Base-by-base conservation (phyloP, 73 alveolate species). In the Durusdinium trenchii region DNA sequence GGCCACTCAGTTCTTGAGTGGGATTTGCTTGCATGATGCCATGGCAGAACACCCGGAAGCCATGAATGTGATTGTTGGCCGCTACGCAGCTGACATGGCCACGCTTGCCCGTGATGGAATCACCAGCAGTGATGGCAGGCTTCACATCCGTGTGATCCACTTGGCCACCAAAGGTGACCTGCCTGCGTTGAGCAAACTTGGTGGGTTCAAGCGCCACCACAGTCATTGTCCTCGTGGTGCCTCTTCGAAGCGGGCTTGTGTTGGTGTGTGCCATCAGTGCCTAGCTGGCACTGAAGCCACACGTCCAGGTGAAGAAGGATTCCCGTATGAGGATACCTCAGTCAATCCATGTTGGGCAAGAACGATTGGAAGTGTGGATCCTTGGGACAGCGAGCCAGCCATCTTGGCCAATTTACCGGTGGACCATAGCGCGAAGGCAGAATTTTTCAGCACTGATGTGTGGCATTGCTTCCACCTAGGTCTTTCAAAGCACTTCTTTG, bases 391-490 rank as follows among this genome's bases (percentile, higher is more conserved):
- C 28, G 85, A 73, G 40, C 85, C 85, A 0, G 51, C 40, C 30
- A n/a, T 73, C 32, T 35, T 73, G 16, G 16, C 48, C 16, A 35
- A 32, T 9, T 36, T 73, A 12, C 85, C 85, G 1, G 0, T 73
- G 48, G 85, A 36, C 50, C 85, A n/a, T 30, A 38, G 40, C 30
- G 85, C 50, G 14, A 73, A 73, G 52, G 35, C 1, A 5, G 6
- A 0, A 5, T 73, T 73, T 42, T 76, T 43, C 61, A 43, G 6
- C 42, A 40, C 61, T 1, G 62, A 40, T 1, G 5, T 14, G 0
- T 76, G 87, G 87, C 87, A 76, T 40, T 43, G 45, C 61, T 43
- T 76, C 0, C 87, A 76, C 61, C 62, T 76, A 10, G 87, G 87
- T 0, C 42, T 43, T 43, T 6, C 50, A 40, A 76, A 76, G 60